These are phyloP conservation scores for Colletotrichum somersetense DNA, from an alignment of 2,329 filamentous ascomycete species.

Conservation along the genomic window DNA sequence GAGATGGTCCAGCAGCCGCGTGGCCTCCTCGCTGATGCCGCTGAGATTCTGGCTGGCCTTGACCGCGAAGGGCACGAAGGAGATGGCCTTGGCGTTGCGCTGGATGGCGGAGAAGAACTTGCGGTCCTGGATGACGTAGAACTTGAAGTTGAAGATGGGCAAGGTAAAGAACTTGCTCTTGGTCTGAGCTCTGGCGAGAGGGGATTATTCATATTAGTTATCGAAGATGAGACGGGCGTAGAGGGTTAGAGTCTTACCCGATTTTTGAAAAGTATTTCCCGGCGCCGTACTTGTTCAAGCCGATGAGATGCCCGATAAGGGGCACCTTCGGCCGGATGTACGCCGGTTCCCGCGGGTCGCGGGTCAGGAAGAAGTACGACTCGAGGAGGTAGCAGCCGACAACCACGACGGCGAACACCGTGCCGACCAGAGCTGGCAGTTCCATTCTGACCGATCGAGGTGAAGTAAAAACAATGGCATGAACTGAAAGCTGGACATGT, in stretches of 20 bases:
- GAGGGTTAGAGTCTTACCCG: not conserved
- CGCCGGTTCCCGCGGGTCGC: conserved; percentile 7
- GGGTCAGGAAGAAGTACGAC: conserved; percentile 9
- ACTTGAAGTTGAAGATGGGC: conserved; percentile 18
- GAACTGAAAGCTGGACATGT: not conserved
- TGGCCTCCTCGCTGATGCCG: not conserved
- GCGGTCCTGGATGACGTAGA: conserved; percentile 21
- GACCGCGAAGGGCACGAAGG: conserved; percentile 21
- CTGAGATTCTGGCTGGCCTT: conserved; percentile 10
- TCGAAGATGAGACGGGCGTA: rapidly evolving
- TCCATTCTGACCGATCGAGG: not conserved
- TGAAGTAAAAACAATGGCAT: not conserved
- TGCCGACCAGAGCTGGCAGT: not conserved
- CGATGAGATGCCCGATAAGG: conserved; percentile 31
- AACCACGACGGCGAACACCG: conserved; percentile 9
- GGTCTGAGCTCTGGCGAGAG: not conserved
- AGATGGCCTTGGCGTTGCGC: conserved; percentile 25
- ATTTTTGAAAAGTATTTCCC: conserved; percentile 18
- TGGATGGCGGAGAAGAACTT: conserved; percentile 10
- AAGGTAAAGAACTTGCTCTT: not conserved
- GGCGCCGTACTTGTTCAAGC: conserved; percentile 7
- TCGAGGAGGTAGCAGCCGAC: conserved; percentile 16
- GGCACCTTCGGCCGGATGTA: conserved; percentile 22
- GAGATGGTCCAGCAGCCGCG: conserved; percentile 2
- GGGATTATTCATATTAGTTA: not conserved